A percentile compares a stretch with the other conserved stretches of the same genome.
phyloP scores from a whole-genome alignment of 2,329 filamentous ascomycete genomes.

The Plenodomus lindquistii region DNA sequence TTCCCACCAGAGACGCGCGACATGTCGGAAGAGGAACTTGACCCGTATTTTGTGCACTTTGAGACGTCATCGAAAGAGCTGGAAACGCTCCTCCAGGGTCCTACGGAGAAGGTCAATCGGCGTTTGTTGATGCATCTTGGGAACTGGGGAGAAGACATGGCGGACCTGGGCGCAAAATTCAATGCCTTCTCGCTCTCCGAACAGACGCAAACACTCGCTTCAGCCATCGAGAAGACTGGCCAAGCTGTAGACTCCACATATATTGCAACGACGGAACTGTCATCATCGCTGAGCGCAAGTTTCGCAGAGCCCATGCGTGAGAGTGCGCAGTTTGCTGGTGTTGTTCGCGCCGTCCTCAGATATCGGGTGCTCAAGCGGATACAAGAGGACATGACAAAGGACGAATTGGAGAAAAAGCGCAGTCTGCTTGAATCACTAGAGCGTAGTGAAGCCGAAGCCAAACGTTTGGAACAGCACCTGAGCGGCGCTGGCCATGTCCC shows the following conservation, averaged over 20 bases:
- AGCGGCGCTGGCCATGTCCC: slow-evolving; percentile 68
- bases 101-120: slow-evolving; percentile 96
- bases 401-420: slow-evolving; percentile 88
- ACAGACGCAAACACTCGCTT: slow-evolving; percentile 81
- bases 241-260: slow-evolving; percentile 96
- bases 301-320: slow-evolving; percentile 98
- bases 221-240: slow-evolving; percentile 90
- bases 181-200: slow-evolving; percentile 97
- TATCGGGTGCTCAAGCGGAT: slow-evolving; percentile 93
- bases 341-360: slow-evolving; percentile 84
- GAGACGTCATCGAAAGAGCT: slow-evolving; percentile 91
- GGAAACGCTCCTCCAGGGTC: slow-evolving; percentile 83
- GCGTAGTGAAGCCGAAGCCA: slow-evolving; percentile 87
- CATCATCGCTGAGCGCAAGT: slow-evolving; percentile 81
- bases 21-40: slow-evolving; percentile 85
- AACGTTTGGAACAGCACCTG: slow-evolving; percentile 91
- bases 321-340: slow-evolving; percentile 93
- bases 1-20: slow-evolving; percentile 80
- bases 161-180: slow-evolving; percentile 91
- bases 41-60: slow-evolving; percentile 94
- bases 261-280: slow-evolving; percentile 90
- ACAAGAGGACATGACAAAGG: slow-evolving; percentile 95
- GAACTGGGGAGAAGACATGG: slow-evolving; percentile 81
- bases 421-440: slow-evolving; percentile 85
- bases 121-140: slow-evolving; percentile 85